Evolutionary conservation across 768 basidiomycete species (phyloP).

Genomic region (Auriscalpium vulgare): DNA sequence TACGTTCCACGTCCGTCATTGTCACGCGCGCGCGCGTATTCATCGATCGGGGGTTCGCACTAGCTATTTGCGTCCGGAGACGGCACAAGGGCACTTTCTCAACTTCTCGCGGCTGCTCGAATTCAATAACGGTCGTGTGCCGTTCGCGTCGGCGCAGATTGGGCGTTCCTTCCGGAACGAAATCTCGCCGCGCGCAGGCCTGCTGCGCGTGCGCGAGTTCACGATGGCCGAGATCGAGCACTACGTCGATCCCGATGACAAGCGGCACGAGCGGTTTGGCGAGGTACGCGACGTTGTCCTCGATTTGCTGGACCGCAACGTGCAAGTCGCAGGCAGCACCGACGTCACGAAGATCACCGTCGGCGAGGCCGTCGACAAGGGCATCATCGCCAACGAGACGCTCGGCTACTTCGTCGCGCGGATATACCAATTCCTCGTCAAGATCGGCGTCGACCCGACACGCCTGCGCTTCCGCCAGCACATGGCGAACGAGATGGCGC

Average conservation of each 20-base stretch:
- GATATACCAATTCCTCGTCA: slow-evolving; percentile 80
- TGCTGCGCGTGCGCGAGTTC: slow-evolving; percentile 96
- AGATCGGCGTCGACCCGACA: slow-evolving; percentile 81
- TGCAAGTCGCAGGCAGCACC: slow-evolving; percentile 72
- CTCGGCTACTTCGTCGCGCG: slow-evolving; percentile 95
- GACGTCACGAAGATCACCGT: slow-evolving; percentile 59
- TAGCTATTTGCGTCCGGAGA: slow-evolving; percentile 94
- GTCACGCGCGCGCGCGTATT: not conserved
- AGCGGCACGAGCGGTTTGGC: slow-evolving; percentile 75
- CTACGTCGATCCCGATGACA: slow-evolving; percentile 92
- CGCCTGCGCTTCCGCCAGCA: slow-evolving; percentile 94
- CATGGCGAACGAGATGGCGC: slow-evolving; percentile 99
- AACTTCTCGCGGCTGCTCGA: slow-evolving; percentile 96
- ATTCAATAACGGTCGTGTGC: slow-evolving; percentile 94
- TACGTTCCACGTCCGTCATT: slow-evolving; percentile 26
- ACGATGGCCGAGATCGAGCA: slow-evolving; percentile 99
- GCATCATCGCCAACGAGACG: slow-evolving; percentile 92
- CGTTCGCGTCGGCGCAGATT: slow-evolving; percentile 96
- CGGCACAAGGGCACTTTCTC: slow-evolving; percentile 97
- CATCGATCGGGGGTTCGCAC: not conserved
- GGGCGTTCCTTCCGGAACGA: slow-evolving; percentile 97
- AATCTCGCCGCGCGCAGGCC: slow-evolving; percentile 92
- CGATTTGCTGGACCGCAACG: slow-evolving; percentile 70
- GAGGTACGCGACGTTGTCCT: slow-evolving; percentile 74
- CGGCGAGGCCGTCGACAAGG: slow-evolving; percentile 82